Evolutionary conservation across 331 rosid genomes (phyloP), one percentile per base, ranked within the genome.

Genomic region (Arachis monticola): DNA sequence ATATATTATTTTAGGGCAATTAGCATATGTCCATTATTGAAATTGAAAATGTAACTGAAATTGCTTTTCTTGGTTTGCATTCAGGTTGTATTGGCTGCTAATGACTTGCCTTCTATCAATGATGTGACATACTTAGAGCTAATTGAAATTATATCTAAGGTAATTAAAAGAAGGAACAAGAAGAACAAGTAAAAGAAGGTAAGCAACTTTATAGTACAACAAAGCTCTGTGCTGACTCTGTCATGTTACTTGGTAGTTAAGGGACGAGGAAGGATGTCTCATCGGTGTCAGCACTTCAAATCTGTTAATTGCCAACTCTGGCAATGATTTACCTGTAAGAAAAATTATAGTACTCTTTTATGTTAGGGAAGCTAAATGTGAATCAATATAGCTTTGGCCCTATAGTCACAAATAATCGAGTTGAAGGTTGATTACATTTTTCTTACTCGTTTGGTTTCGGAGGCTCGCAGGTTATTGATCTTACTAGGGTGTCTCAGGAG

Each of bases 11-110:
- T 32, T 53, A n/a, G 77, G 44, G 35, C 55, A 41, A 48, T 10
- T 48, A 55, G 47, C 46, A 30, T 44, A 32, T 76, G 10, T 14
- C 45, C 74, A 62, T 76, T 72, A 42, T 60, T 3, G 48, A 38
- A 48, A 13, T 72, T 12, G 70, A 5, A 10, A 50, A 41, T 52
- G 60, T 72, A 47, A n/a, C 38, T 73, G 52, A 48, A 30, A 7
- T 53, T 71, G 42, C 59, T 73, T 72, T 60, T 41, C 6, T 1
- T 46, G 0, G 74, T 48, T 51, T 14, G 48, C 50, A n/a, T 83
- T 81, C 88, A 94, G 99, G 97, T 94, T 61, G 84, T 94, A 57
- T 82, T 94, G 82, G 97, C 99, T 41, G 99, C 99, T 77, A 92
- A 94, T 73, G 97, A 90, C 78, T 83, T 88, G 80, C 99, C 99